phyloP scores from a whole-genome alignment of 805 yeast species.

The Suhomyces pyralidae region DNA sequence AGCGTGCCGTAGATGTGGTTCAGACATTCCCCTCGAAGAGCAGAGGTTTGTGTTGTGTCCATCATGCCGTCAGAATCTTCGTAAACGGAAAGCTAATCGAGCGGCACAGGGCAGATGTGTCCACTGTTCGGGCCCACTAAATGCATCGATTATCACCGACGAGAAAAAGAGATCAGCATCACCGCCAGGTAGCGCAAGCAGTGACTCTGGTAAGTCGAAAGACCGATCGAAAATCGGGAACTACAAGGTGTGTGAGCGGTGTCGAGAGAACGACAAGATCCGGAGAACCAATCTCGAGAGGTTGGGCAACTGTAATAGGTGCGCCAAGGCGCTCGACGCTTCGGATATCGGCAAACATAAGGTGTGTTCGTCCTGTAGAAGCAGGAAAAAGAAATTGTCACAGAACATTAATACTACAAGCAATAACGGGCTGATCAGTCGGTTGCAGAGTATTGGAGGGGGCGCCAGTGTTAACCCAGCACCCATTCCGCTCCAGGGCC shows the following conservation, averaged over 20 bases:
- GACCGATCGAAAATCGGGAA: conserved; percentile 24
- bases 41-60: conserved; percentile 58
- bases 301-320: conserved; percentile 60
- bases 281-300: conserved; percentile 56
- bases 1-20: conserved; percentile 65
- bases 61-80: conserved; percentile 51
- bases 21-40: conserved; percentile 48
- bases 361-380: conserved; percentile 54
- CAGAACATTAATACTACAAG: conserved; percentile 11
- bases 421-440: conserved; percentile 3
- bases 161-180: conserved; percentile 15
- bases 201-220: conserved; percentile 14
- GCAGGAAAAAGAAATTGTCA: conserved; percentile 44
- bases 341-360: conserved; percentile 51
- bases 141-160: conserved; percentile 35
- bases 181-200: conserved; percentile 4
- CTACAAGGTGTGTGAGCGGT: conserved; percentile 63
- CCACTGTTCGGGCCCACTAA: conserved; percentile 60
- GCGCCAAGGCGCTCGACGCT: conserved; percentile 48
- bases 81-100: conserved; percentile 55
- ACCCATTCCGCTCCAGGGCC: conserved; percentile 1
- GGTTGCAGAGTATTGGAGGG: conserved; percentile 2
- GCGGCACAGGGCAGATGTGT: conserved; percentile 66
- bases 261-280: conserved; percentile 59
- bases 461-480: not conserved